Evolutionary conservation across 257 asterid species (phyloP), one percentile per base, ranked within the genome.

Genomic region (Gynochthodes officinalis): DNA sequence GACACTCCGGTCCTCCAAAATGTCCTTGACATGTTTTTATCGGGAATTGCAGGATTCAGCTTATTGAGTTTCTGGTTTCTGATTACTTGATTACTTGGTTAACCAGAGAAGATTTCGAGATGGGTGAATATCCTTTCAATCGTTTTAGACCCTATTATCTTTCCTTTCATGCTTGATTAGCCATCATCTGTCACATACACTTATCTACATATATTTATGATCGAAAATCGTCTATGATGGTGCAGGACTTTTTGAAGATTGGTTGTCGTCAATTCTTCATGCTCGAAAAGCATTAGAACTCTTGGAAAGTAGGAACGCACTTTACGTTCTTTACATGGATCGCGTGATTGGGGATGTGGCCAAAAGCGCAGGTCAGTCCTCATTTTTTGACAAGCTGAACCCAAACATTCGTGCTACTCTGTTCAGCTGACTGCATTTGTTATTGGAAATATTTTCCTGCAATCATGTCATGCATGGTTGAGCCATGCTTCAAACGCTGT

Each of bases 291-390:
- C 84, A 40, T 82, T 92, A 86, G 92, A 87, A 83, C 83, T 83
- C 40, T 62, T 92, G 80, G 99, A 95, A 84, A 79, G 70, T 81
- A 85, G 92, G 85, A 92, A 84, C 70, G 77, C 88, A 72, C 82
- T 95, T n/a, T 95, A 92, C 84, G 82, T 84, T 73, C 69, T 92
- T 68, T 95, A 92, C 89, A 90, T 95, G 82, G 98, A 95, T 76
- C 89, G 97, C 23, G 84, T 95, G 59, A 73, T 92, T 27, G 99
- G 97, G 65, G 89, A 80, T 74, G 72, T 92, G 68, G 87, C 92
- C 55, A 86, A 90, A 77, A 85, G 74, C 73, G 82, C 85, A 40
- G 85, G 89, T 28, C 95, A 88, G 78, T 83, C 73, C 67, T 84
- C 98, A 55, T 83, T 81, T 33, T 73, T 64, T 54, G 84, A 76